phyloP scores from a whole-genome alignment of 2,329 filamentous ascomycete species.

The Ilyonectria robusta region DNA sequence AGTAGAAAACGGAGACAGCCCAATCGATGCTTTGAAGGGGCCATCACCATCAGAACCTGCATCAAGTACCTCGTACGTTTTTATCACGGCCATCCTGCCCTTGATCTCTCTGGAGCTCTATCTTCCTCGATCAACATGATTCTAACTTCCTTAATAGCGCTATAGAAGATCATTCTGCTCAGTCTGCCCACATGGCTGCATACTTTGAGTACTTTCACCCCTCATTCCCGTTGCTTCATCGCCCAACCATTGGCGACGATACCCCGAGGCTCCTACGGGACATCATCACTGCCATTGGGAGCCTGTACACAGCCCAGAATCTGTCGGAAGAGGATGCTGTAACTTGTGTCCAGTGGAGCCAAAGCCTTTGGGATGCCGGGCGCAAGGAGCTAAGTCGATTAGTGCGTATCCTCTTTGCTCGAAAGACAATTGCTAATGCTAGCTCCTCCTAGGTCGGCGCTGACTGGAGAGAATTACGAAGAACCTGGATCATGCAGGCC shows the following conservation, averaged over 20 bases:
- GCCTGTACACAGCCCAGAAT: conserved; percentile 34
- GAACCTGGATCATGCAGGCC: conserved; percentile 48
- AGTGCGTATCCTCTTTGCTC: not conserved
- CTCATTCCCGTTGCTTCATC: conserved; percentile 42
- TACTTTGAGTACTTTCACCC: conserved; percentile 45
- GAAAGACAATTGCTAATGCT: not conserved
- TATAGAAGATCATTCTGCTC: not conserved
- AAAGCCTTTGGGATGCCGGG: conserved; percentile 37
- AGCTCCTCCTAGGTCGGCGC: conserved; percentile 37
- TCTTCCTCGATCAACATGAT: not conserved
- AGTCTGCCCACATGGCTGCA: conserved; percentile 27
- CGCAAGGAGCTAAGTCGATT: conserved; percentile 27
- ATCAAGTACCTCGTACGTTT: not conserved
- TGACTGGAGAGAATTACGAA: conserved; percentile 42
- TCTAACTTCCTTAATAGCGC: not conserved
- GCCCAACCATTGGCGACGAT: conserved; percentile 30
- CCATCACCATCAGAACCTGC: not conserved
- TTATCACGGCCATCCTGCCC: not conserved
- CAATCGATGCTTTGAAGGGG: not conserved
- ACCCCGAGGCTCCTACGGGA: conserved; percentile 23
- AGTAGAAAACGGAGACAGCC: not conserved
- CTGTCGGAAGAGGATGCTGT: conserved; percentile 24
- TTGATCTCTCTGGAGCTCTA: too few relatives aligned
- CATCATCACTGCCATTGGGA: conserved; percentile 39
- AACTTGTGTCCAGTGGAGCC: conserved; percentile 26